Evolutionary conservation across 352 stramenopile species (phyloP).

Genomic region (Globisporangium camurandrum): DNA sequence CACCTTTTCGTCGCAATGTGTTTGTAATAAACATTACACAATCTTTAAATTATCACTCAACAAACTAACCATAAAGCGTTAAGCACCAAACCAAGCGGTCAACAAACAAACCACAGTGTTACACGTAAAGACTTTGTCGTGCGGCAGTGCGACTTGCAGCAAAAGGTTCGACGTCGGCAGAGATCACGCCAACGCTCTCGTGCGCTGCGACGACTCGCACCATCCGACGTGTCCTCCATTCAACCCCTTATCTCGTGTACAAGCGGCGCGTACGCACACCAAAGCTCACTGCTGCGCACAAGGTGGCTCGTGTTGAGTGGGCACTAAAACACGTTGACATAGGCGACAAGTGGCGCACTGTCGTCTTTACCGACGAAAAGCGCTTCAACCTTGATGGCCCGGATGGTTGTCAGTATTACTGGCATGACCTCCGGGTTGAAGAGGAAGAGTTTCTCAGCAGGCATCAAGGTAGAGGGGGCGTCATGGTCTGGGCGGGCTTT

Average conservation of each 20-base stretch:
- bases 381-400: neutral
- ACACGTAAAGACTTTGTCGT: too few relatives aligned
- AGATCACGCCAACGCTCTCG: neutral
- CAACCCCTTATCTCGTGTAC: neutral
- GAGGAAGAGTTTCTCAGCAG: neutral
- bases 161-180: neutral
- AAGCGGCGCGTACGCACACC: neutral
- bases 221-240: neutral
- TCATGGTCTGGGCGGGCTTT: neutral
- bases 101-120: too few relatives aligned
- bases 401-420: neutral
- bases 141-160: neutral
- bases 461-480: neutral
- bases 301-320: neutral
- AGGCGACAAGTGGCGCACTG: neutral
- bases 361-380: neutral
- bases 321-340: neutral
- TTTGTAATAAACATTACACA: too few relatives aligned
- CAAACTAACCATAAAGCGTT: too few relatives aligned
- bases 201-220: neutral
- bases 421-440: neutral
- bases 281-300: neutral
- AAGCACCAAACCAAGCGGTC: too few relatives aligned
- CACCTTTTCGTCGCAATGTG: too few relatives aligned
- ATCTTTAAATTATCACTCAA: too few relatives aligned